Evolutionary conservation across 2,329 filamentous ascomycete genomes (phyloP), one percentile per base, ranked within the genome.

Genomic region (Neopestalotiopsis rosae): DNA sequence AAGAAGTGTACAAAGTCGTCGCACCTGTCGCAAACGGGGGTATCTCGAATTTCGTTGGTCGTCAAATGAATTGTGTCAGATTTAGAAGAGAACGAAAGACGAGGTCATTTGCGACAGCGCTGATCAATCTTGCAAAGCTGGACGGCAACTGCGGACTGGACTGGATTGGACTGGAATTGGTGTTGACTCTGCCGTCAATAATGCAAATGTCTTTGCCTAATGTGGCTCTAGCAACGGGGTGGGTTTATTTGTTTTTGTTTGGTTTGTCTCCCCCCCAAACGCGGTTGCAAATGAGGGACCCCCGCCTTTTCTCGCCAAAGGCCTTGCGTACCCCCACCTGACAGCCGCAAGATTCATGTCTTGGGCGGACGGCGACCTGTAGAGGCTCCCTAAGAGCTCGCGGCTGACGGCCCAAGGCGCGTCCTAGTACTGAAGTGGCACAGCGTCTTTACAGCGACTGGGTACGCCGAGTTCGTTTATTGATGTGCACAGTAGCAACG

Each of bases 161-260:
- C 17, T 49, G 42, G 42, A 49, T n/a, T 49, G 42, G 57, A 59
- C 45, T 52, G 45, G n/a, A 52, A 52, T 52, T 59, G 57, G 32
- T 62, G 30, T 34, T 62, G 28, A 40, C 30, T 62, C 34, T 62
- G 59, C n/a, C 34, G 59, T 62, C 59, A 62, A 62, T 40, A 62
- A 62, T 38, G 59, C 17, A 34, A 62, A 30, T 14, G 14, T 38
- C 59, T 62, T 62, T 38, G 59, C 30, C 59, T 38, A 62, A 38
- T 62, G 59, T 62, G 59, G 28, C 65, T 69, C 65, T 66, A 68
- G 70, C 70, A 72, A 72, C 70, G 17, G 68, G n/a, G 6, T 14
- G 59, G 28, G 59, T 30, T 28, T 17, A 66, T 76, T 78, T 77
- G 76, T 78, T 78, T 77, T 77, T 77, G 76, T 78, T 77, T 77